These are phyloP conservation scores for Phycomyces blakesleeanus DNA, from an alignment of 192 early-diverging fungal species.

Conservation along the genomic window DNA sequence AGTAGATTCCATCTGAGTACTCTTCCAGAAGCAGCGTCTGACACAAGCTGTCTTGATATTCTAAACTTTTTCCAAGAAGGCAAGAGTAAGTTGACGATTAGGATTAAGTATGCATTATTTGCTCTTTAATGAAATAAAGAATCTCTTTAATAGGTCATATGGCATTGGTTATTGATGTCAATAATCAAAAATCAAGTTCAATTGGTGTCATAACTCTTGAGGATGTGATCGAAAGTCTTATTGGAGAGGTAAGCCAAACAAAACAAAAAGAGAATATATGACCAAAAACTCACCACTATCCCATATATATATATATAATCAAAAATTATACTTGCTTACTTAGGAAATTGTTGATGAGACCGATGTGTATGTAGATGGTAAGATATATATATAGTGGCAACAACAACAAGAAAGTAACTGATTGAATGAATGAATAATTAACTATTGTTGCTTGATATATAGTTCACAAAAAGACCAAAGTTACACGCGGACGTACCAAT, in stretches of 20 bases:
- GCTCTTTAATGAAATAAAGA: not conserved
- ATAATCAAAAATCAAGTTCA: slow-evolving; percentile 44
- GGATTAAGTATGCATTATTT: not conserved
- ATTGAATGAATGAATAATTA: too few species aligned
- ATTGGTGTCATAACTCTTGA: slow-evolving; percentile 78
- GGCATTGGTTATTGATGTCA: slow-evolving; percentile 56
- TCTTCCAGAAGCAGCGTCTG: slow-evolving; percentile 44
- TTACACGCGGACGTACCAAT: not conserved
- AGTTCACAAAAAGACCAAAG: not conserved
- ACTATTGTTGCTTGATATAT: too few species aligned
- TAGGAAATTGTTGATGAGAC: slow-evolving; percentile 20
- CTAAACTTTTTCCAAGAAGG: slow-evolving; percentile 81
- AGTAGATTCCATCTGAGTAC: slow-evolving; percentile 51
- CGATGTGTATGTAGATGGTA: slow-evolving; percentile 22
- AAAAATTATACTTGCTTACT: not conserved
- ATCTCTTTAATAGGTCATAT: slow-evolving; percentile 51
- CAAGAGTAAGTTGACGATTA: slow-evolving; percentile 41
- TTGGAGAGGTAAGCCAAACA: slow-evolving; percentile 42
- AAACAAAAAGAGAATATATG: too few species aligned
- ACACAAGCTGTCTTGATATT: slow-evolving; percentile 64
- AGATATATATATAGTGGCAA: too few species aligned
- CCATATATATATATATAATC: not conserved
- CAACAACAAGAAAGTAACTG: not conserved
- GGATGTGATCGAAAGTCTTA: slow-evolving; percentile 78
- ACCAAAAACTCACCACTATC: too few species aligned